Base-by-base conservation (phyloP, 2,329 filamentous ascomycete genomes). In the Thelonectria rubi region DNA sequence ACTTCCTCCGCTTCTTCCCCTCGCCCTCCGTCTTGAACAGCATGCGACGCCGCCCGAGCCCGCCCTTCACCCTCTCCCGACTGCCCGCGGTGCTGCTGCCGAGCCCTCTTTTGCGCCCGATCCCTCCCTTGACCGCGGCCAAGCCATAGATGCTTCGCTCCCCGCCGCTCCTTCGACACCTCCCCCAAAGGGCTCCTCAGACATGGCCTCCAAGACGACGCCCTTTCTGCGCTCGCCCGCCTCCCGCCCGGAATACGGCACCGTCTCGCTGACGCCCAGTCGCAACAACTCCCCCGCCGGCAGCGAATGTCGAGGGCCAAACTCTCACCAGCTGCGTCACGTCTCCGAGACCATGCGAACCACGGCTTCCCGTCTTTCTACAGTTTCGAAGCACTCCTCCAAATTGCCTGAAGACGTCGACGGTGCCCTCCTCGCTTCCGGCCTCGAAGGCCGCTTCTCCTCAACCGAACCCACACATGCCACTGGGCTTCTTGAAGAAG, bases 391-490 rank as follows among this genome's bases (percentile, higher is more conserved):
- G 43, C 73, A 73, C 48, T 75, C 76, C 12, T 76, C 72, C n/a
- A 75, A 76, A 42, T 59, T 75, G 21, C 84, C 84, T 4, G 81
- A 83, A 43, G 83, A 85, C 62, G 75, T 86, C 18, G 82, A 84
- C 26, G 80, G 80, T 34, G 80, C 82, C 15, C 78, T 82, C 32
- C 76, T 86, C n/a, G 78, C 81, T 40, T 80, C 82, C 18, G 83
- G 85, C 30, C 75, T 85, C 7, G 84, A 86, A 42, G 81, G 84
- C 48, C 81, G 85, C 40, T 84, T 84, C 69, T 79, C 82, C 26
- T 72, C 84, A n/a, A 76, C 80, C 17, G 80, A 87, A 63, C 77
- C 79, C 2, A 73, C 82, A 3, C 70, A 85, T 18, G 73, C 82
- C 15, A 79, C 79, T 62, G 80, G 81, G 30, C 74, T 83, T 20